Base-by-base conservation (phyloP, 2,329 filamentous ascomycete species). In the Colletotrichum tropicale region DNA sequence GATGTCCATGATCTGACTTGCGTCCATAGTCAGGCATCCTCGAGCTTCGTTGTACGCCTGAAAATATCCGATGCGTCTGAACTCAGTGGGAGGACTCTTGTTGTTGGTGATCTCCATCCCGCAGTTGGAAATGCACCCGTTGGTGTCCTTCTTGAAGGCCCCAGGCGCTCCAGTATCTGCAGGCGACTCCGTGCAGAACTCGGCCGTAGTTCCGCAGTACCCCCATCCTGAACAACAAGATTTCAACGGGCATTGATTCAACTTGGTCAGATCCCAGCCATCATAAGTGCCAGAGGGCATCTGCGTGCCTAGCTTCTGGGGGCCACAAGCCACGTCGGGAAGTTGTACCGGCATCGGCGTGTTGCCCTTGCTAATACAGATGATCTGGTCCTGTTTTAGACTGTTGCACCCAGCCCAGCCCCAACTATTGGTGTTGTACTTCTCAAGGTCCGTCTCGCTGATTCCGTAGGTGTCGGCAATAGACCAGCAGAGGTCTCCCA, bases 231-330 rank as follows among this genome's bases (percentile, higher is more conserved):
- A 82, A 77, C 86, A 87, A 77, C 85, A 87, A 1, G 82, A 84
- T 30, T 86, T 86, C 0, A 88, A 80, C 0, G 86, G 86, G 74
- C 89, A 90, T 0, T 84, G 86, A 75, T 89, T 90, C 8, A 90
- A 79, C 10, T 80, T 78, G 1, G 81, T 76, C 5, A 88, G 60
- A 21, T 81, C 79, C 16, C 78, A 82, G n/a, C 82, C 84, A 15
- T 81, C 38, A n/a, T 48, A 48, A 48, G 38, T 48, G 9, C 9
- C 78, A 0, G 79, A 18, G 0, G 86, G 84, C 13, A 78, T 62
- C 12, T 77, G 65, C 0, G 87, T 88, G 1, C 86, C 85, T 6
- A 83, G 83, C 1, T 85, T 82, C 60, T 85, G 82, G 2, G 89
- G 89, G 1, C 89, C 89, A 78, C 89, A 81, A 12, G 74, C 58